Base-by-base conservation (phyloP, 2,329 filamentous ascomycete genomes). In the Chaetomiaceae sp. region DNA sequence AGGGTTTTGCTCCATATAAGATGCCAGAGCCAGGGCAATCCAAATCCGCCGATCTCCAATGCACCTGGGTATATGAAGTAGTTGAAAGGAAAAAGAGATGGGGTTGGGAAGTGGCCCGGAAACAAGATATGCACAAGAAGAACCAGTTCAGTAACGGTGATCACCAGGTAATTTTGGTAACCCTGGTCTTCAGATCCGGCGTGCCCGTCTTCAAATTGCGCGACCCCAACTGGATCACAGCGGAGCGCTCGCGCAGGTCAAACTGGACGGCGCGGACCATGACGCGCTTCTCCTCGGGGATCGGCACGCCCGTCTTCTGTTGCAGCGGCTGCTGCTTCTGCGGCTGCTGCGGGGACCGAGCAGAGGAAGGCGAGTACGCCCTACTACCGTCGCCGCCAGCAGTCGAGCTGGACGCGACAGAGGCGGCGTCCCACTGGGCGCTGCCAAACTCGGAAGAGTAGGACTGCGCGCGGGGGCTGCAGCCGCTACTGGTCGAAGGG, bases 181-280 rank as follows among this genome's bases (percentile, higher is more conserved):
- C 60, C n/a, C 66, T 67, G 5, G 68, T 72, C 51, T 75, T 73
- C 26, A 66, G 53, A 54, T 80, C 76, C 1, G 62, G 64, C 44
- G 66, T 61, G 0, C 69, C 74, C 1, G 69, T 67, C 4, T 65
- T 68, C n/a, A 76, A 59, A 6, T 72, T 72, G 33, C 77, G 65
- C 8, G 75, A 76, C n/a, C 77, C 77, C 26, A 78, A 75, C 49
- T 69, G 64, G 20, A 81, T 61, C 9, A 66, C 62, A 4, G 77
- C 77, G 43, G 63, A 66, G 37, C 73, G 70, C 39, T 71, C 66
- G 26, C 73, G 71, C 38, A 81, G 65, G 55, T 80, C 72, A 55
- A 81, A 80, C 51, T 79, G 72, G 17, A 78, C 75, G 0, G 73
- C 64, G 46, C 72, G 69, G 37, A 81, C 69, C 69, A 79, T 79